Evolutionary conservation across 768 basidiomycete genomes (phyloP).

Genomic region (Sarcodon aspratus): DNA sequence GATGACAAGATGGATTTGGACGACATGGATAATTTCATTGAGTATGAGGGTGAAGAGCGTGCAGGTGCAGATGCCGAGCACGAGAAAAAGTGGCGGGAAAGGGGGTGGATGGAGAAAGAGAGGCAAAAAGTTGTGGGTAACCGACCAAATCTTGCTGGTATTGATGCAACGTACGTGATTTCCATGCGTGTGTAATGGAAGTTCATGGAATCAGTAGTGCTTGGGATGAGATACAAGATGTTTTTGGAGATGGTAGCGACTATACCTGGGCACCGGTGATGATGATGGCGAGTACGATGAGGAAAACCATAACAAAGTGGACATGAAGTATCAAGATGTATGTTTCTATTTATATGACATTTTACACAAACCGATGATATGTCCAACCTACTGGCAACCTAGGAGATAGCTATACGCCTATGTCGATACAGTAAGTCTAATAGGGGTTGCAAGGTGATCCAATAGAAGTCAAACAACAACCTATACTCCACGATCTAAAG

Average conservation of each 20-base stretch:
- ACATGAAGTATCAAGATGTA: conserved; percentile 83
- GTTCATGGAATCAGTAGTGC: conserved; percentile 35
- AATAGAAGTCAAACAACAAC: too few species aligned
- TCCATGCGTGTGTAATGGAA: too few species aligned
- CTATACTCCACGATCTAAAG: too few species aligned
- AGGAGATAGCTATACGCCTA: too few species aligned
- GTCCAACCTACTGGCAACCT: too few species aligned
- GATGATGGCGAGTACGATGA: conserved; percentile 56
- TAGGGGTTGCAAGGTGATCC: too few species aligned
- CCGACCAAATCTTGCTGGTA: conserved; percentile 25
- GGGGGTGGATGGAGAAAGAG: conserved; percentile 52
- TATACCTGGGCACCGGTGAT: conserved; percentile 70
- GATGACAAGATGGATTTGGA: conserved; percentile 63
- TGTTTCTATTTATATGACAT: conserved; percentile 15
- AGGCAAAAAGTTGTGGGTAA: conserved; percentile 55
- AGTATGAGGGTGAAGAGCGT: conserved; percentile 60
- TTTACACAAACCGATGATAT: conserved; percentile 1
- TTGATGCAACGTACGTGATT: too few species aligned
- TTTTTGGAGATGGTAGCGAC: conserved; percentile 94
- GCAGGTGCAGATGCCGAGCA: conserved; percentile 57
- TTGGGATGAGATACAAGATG: conserved; percentile 92
- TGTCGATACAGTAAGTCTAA: too few species aligned
- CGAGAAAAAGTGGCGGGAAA: conserved; percentile 61
- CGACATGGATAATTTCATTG: conserved; percentile 68
- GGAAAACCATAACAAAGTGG: conserved; percentile 47